These are phyloP conservation scores for Starmerella geochares DNA, from an alignment of 805 yeast genomes.

Conservation along the genomic window DNA sequence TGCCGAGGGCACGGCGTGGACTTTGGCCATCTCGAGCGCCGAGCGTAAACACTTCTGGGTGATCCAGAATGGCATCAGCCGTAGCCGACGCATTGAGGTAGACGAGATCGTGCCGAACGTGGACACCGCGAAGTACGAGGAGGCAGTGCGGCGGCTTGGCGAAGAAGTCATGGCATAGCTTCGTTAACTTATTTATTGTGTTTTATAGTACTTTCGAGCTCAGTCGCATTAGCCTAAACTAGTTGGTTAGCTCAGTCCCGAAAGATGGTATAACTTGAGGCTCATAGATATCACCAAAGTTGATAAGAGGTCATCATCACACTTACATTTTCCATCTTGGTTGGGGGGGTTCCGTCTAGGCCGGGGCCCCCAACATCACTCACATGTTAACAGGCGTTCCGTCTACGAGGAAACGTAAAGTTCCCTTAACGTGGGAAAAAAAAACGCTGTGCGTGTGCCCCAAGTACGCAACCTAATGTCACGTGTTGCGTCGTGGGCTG, in stretches of 20 bases:
- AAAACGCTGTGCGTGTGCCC: too few relatives aligned
- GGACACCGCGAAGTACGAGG: conserved; percentile 37
- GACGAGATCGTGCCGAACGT: conserved; percentile 29
- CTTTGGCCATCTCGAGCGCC: conserved; percentile 63
- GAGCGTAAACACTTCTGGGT: conserved; percentile 46
- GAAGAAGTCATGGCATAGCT: conserved; percentile 27
- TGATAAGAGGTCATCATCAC: conserved; percentile 27
- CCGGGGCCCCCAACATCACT: too few relatives aligned
- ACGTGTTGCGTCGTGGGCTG: neutral
- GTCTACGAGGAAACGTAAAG: too few relatives aligned
- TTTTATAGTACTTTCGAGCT: neutral
- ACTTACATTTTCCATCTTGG: conserved; percentile 19
- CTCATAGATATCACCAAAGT: conserved; percentile 27
- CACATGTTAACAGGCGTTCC: too few relatives aligned
- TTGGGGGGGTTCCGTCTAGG: too few relatives aligned
- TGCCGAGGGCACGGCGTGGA: conserved; percentile 62
- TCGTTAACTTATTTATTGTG: neutral
- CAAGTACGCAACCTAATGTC: neutral
- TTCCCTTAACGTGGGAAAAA: too few relatives aligned
- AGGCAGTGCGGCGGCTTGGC: conserved; percentile 39
- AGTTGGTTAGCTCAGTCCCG: conserved; percentile 29
- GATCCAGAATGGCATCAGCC: conserved; percentile 28
- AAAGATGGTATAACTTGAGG: conserved; percentile 29
- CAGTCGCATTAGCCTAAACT: neutral
- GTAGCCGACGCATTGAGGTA: conserved; percentile 29